Conservation (phyloP, 73 alveolate species). For the Tetrahymena malaccensis region DNA sequence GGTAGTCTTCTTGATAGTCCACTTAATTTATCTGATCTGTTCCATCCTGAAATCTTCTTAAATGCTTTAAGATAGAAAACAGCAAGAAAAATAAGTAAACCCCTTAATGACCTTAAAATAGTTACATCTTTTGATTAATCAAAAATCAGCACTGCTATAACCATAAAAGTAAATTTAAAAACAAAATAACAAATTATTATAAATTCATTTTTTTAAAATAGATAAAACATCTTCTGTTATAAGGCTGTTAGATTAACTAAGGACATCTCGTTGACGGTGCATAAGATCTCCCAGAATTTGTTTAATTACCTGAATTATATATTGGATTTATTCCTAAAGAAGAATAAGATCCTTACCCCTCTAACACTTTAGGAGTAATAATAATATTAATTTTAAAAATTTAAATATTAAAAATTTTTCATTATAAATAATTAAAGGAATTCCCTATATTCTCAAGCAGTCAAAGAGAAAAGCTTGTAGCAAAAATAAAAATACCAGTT, state of each 20-base stretch:
- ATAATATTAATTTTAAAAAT: not conserved
- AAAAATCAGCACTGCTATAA: conserved; percentile 31
- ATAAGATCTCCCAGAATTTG: conserved; percentile 52
- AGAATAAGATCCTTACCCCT: conserved; percentile 49
- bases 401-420: not conserved
- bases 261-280: conserved; percentile 45
- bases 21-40: conserved; percentile 84
- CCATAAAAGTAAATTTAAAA: conserved; percentile 12
- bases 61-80: conserved; percentile 92
- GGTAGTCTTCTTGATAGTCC: conserved; percentile 54
- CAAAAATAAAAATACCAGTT: not conserved
- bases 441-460: conserved; percentile 29
- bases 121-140: conserved; percentile 75
- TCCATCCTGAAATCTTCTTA: conserved; percentile 97
- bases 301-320: conserved; percentile 51
- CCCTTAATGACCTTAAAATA: conserved; percentile 90
- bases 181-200: not conserved
- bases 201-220: not conserved
- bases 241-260: conserved; percentile 74
- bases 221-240: conserved; percentile 54
- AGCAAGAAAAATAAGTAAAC: conserved; percentile 83
- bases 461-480: conserved; percentile 26
- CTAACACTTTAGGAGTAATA: conserved; percentile 28
- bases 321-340: conserved; percentile 63
- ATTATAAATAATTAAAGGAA: not conserved